Base-by-base conservation (phyloP, 371 early-diverging fungal species). In the Haplosporangium sp. region DNA sequence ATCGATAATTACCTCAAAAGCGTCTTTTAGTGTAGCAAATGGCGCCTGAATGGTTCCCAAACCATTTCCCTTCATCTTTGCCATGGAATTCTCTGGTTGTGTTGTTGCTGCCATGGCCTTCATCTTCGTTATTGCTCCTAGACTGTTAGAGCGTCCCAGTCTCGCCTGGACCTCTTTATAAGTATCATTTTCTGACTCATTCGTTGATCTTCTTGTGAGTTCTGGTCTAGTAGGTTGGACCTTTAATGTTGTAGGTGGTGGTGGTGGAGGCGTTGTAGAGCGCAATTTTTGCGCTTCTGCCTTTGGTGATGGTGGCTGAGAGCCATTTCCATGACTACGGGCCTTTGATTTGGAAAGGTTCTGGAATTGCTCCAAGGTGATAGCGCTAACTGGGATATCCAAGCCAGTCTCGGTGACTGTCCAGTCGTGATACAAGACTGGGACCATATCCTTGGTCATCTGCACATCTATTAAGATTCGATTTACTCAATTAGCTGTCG, bases 371-470 rank as follows among this genome's bases (percentile, higher is more conserved):
- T 88, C 86, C 17, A 89, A 79, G 0, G 95, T 92, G 45, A 96
- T 85, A 0, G 89, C 74, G 58, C 91, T 92, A 20, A 97, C 84
- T 0, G 96, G 94, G 38, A 94, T 88, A 67, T 92, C 93, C 63
- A 92, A 83, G 0, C 96, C 96, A n/a, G 94, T 93, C 77, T 96
- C 97, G 1, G 94, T 91, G 20, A 96, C 91, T 0, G 89, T 91
- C 92, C 94, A 97, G 85, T 99, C 98, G 74, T 99, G 99, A 82
- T 98, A 98, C 57, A 99, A 85, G 4, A 99, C 95, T 10, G 97
- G 97, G 0, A 93, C 92, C 60, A 87, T 71, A 77, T 99, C 98
- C 71, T 94, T 94, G 7, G 98, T 97, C 66, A 99, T 81, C 86
- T 99, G 99, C 20, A 98, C 97, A 84, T 99, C 96, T 92, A 79